Evolutionary conservation across 768 basidiomycete genomes (phyloP).

Genomic region (Kwoniella sp.): DNA sequence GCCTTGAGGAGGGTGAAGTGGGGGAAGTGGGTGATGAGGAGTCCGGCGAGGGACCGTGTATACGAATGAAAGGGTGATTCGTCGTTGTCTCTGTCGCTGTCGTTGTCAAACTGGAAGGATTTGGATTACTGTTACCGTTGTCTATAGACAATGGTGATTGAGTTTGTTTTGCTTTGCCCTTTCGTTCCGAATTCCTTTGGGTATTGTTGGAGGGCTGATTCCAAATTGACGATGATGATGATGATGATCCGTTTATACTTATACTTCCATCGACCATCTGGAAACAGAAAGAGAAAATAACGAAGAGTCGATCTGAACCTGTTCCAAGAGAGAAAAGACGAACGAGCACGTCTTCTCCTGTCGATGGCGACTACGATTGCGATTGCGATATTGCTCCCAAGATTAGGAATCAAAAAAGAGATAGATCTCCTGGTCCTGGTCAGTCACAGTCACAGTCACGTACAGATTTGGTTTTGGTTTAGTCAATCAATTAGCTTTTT

Average conservation of each 20-base stretch:
- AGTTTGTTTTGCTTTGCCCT: slow-evolving; percentile 16
- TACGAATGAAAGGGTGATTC: slow-evolving; percentile 18
- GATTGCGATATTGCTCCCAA: slow-evolving; percentile 2
- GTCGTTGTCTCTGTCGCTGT: neutral
- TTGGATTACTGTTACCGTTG: neutral
- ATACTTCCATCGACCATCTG: slow-evolving; percentile 12
- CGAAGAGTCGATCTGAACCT: neutral
- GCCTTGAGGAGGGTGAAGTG: neutral
- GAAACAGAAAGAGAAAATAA: neutral
- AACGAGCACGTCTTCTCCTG: slow-evolving; percentile 19
- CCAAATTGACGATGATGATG: neutral
- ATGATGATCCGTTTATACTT: neutral
- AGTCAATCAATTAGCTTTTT: neutral
- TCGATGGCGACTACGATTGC: neutral
- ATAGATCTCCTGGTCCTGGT: neutral
- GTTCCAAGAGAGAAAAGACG: neutral
- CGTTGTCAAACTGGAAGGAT: neutral
- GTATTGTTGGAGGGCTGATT: neutral
- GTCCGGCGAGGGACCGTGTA: slow-evolving; percentile 7
- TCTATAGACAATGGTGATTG: neutral
- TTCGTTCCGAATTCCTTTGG: slow-evolving; percentile 15
- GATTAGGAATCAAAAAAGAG: slow-evolving; percentile 2
- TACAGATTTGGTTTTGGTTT: too few relatives aligned
- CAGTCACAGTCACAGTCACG: neutral
- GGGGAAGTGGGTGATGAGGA: neutral